phyloP scores from a whole-genome alignment of 805 yeast species.

The Starmerella powellii region DNA sequence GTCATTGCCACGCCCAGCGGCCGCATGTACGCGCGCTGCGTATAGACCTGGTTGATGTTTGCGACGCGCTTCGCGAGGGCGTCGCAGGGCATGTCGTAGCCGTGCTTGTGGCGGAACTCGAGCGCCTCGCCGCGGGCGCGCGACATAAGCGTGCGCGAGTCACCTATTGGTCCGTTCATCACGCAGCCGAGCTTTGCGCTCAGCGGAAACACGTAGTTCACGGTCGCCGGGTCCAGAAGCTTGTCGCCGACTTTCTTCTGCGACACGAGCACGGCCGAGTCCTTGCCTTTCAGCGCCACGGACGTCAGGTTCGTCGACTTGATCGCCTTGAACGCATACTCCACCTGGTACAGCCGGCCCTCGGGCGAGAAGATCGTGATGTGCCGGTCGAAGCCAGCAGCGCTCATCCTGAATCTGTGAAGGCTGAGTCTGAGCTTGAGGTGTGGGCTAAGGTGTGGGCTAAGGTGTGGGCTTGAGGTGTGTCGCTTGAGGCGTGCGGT shows the following conservation, averaged over 20 bases:
- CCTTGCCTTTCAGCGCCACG: constrained; percentile 74
- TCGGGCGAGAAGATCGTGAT: constrained; percentile 98
- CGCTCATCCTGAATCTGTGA: constrained; percentile 18
- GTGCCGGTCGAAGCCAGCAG: constrained; percentile 97
- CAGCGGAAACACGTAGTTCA: constrained; percentile 72
- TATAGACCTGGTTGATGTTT: constrained; percentile 84
- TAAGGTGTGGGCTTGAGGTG: too few species aligned
- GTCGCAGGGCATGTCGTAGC: constrained; percentile 94
- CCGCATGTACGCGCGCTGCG: constrained; percentile 97
- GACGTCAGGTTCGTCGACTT: constrained; percentile 86
- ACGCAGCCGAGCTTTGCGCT: constrained; percentile 77
- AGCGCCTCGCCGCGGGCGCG: constrained; percentile 94
- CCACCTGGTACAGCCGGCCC: constrained; percentile 94
- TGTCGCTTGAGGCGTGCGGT: too few species aligned
- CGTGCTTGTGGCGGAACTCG: constrained; percentile 85
- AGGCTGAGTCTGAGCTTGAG: not conserved
- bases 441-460: too few species aligned
- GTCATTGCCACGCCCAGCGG: constrained; percentile 93
- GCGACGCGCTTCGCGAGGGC: constrained; percentile 91
- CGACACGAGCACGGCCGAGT: constrained; percentile 74
- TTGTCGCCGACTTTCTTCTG: constrained; percentile 96
- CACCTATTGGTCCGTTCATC: constrained; percentile 85
- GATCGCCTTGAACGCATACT: constrained; percentile 94
- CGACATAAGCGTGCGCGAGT: constrained; percentile 78
- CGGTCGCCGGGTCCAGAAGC: constrained; percentile 75